These are phyloP conservation scores for Colletotrichum incanum DNA, from an alignment of 2,329 filamentous ascomycete species.

Conservation along the genomic window DNA sequence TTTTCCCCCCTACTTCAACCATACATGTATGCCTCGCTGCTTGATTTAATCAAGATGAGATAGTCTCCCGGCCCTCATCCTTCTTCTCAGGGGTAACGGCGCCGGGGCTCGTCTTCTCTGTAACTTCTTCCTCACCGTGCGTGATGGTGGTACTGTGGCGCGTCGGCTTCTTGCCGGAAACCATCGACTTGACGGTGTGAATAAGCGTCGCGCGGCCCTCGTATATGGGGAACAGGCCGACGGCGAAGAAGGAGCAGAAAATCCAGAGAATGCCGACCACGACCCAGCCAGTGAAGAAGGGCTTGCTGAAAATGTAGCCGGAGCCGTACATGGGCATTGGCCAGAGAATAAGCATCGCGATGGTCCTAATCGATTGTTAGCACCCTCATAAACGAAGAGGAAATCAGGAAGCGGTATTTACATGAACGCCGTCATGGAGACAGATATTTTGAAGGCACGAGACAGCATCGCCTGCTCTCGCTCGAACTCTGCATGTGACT, in stretches of 20 bases:
- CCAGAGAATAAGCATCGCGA: constrained; percentile 86
- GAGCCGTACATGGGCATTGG: constrained; percentile 92
- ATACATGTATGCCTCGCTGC: too few relatives aligned
- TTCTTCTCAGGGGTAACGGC: constrained; percentile 37
- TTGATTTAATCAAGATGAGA: background rate
- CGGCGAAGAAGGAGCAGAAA: constrained; percentile 79
- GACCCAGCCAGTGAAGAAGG: constrained; percentile 88
- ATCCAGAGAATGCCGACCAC: constrained; percentile 85
- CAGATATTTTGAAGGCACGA: constrained; percentile 66
- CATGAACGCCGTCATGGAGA: constrained; percentile 66
- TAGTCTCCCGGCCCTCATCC: constrained; percentile 22
- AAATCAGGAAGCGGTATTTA: background rate
- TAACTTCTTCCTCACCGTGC: constrained; percentile 39
- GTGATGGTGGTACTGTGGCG: constrained; percentile 32
- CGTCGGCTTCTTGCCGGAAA: constrained; percentile 55
- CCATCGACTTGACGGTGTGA: constrained; percentile 74
- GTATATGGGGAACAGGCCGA: constrained; percentile 86
- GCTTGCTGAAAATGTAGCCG: constrained; percentile 85
- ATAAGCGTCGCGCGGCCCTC: constrained; percentile 81
- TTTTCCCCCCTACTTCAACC: background rate
- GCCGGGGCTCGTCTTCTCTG: constrained; percentile 37
- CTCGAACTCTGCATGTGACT: constrained; percentile 56
- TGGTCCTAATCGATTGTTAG: constrained; percentile 57
- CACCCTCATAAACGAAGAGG: constrained; percentile 49
- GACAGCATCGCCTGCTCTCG: constrained; percentile 66